These are phyloP conservation scores for Brassica juncea DNA, from an alignment of 345 rosid species.

Conservation along the genomic window DNA sequence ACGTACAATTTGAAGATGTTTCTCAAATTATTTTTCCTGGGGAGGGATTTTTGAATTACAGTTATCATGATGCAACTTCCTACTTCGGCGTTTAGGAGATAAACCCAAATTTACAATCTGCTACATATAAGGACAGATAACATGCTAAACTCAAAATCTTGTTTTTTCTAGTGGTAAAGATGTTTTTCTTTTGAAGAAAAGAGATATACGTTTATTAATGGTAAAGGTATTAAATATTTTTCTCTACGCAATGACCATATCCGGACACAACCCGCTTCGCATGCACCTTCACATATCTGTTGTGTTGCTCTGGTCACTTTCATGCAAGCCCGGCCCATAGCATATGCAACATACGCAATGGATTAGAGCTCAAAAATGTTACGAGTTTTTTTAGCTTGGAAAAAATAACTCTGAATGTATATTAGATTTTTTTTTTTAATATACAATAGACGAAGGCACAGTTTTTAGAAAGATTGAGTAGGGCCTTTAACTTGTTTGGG, in stretches of 20 bases:
- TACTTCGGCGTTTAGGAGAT: background rate
- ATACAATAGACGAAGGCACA: too few relatives aligned
- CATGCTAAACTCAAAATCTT: background rate
- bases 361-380: background rate
- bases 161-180: background rate
- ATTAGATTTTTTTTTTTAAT: too few relatives aligned
- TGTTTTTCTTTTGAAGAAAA: too few relatives aligned
- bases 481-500: too few relatives aligned
- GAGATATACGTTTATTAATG: too few relatives aligned
- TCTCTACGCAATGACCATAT: slow-evolving; percentile 27
- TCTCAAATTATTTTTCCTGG: too few relatives aligned
- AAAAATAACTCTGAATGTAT: too few relatives aligned
- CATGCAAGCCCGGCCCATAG: background rate
- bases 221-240: background rate
- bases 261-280: slow-evolving; percentile 18
- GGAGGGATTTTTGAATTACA: too few relatives aligned
- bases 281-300: slow-evolving; percentile 20
- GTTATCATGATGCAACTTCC: background rate
- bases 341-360: background rate
- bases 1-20: too few relatives aligned
- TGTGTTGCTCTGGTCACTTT: slow-evolving; percentile 23
- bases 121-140: too few relatives aligned
- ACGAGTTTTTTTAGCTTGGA: background rate
- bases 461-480: too few relatives aligned
- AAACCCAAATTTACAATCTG: too few relatives aligned